phyloP scores from a whole-genome alignment of 768 basidiomycete genomes.

The Lentinula sp. region DNA sequence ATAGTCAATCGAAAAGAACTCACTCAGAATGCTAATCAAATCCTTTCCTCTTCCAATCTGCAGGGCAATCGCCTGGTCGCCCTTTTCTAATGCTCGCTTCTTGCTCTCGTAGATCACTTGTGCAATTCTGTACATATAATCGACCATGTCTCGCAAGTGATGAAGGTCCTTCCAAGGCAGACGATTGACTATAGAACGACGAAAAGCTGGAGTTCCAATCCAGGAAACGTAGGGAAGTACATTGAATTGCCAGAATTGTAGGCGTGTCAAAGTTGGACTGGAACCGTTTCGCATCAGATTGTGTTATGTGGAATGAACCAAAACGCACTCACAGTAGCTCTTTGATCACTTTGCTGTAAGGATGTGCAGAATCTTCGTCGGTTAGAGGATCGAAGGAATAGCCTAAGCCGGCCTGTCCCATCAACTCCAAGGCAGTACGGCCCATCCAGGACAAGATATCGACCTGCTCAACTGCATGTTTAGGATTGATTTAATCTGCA shows the following conservation, averaged over 20 bases:
- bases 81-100: conserved; percentile 17
- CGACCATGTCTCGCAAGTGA: conserved; percentile 20
- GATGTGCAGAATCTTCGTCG: not conserved
- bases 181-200: conserved; percentile 14
- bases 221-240: conserved; percentile 15
- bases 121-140: conserved; percentile 21
- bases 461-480: not conserved
- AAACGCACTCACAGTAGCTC: not conserved
- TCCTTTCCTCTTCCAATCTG: conserved; percentile 27
- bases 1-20: not conserved
- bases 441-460: conserved; percentile 12
- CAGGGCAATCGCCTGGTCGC: conserved; percentile 17
- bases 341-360: not conserved
- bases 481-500: not conserved
- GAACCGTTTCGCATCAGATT: not conserved
- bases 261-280: not conserved
- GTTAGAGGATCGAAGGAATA: conserved; percentile 5
- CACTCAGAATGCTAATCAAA: conserved; percentile 28
- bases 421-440: conserved; percentile 2
- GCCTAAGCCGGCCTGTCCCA: conserved; percentile 5
- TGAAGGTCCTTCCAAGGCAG: conserved; percentile 18
- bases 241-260: conserved; percentile 3
- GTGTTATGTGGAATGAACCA: not conserved
- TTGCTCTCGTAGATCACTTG: conserved; percentile 20
- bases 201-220: conserved; percentile 19